Percentiles rank a stretch among this genome's conserved stretches.
Conservation (phyloP, 306 rosid species). For the Hippophae gyantsensis region DNA sequence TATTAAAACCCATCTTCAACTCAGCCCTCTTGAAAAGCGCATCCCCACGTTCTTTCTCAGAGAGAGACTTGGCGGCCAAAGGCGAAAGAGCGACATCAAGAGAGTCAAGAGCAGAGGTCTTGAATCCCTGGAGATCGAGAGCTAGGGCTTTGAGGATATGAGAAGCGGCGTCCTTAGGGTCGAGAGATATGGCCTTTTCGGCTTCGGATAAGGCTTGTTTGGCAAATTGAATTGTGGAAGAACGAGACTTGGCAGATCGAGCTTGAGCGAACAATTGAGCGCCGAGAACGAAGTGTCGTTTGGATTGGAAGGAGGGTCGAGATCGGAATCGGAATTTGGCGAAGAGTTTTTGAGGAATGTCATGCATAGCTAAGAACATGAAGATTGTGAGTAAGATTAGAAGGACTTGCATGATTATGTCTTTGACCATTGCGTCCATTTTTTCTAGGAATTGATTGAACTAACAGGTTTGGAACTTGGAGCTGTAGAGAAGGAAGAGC, state of each 20-base stretch:
- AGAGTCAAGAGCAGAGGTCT: conserved; percentile 65
- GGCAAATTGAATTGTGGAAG: conserved; percentile 25
- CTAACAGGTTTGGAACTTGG: not conserved
- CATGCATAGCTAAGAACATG: not conserved
- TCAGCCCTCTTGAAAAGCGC: conserved; percentile 68
- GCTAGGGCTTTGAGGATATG: conserved; percentile 59
- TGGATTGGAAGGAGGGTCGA: conserved; percentile 5
- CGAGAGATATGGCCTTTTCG: conserved; percentile 45
- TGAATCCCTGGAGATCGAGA: conserved; percentile 60
- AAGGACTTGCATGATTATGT: not conserved
- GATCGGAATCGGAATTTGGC: not conserved
- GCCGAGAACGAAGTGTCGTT: conserved; percentile 53
- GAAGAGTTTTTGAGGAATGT: not conserved
- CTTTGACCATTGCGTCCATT: not conserved
- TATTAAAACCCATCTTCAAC: conserved; percentile 44
- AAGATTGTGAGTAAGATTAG: not conserved
- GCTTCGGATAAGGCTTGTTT: conserved; percentile 44
- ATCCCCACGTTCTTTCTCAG: conserved; percentile 48
- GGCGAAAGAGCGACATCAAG: conserved; percentile 72
- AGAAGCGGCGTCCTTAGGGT: conserved; percentile 67
- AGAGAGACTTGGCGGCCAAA: conserved; percentile 42
- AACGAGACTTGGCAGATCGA: conserved; percentile 33
- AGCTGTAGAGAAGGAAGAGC: too few species aligned
- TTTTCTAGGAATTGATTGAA: not conserved
- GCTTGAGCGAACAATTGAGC: conserved; percentile 54